Evolutionary conservation across 768 basidiomycete species (phyloP), one percentile per base, ranked within the genome.

Genomic region (Sutorius australiensis): DNA sequence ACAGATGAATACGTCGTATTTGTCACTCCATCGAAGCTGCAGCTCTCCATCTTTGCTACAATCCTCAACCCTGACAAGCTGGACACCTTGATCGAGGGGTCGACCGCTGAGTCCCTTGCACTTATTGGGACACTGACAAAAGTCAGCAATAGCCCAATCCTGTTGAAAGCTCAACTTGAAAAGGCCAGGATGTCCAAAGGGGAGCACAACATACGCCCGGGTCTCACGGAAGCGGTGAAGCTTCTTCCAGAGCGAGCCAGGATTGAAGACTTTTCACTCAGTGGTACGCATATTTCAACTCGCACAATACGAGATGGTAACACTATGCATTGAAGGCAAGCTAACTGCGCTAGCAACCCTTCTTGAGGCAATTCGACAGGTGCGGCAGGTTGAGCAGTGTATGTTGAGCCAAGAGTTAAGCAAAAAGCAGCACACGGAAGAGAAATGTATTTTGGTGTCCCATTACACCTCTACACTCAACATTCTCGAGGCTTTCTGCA

Each of bases 1-100:
- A 8, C 57, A 98, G 95, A 90, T 65, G 97, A 99, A 83, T 98
- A 95, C 65, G 89, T 95, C n/a, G 85, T 98, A n/a, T 98, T 98
- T 67, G 78, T 97, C 30, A 84, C 85, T 6, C 95, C 97, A 0
- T 94, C 93, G 0, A 45, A 71, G n/a, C 72, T 97, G 16, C 95
- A 99, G 61, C 69, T 90, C 6, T 75, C 80, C 12, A 86, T 98
- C 61, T 92, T 94, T 62, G 73, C 76, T 10, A 83, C 78, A 39
- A 83, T 98, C 11, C 79, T 99, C 7, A 77, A 82, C 28, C 83
- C 86, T 0, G 82, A 84, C 46, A 82, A 82, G 53, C 68, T 94
- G 27, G 82, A 86, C 54, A 77, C 80, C 45, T 72, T 95, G 6
- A 79, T 87, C 27, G 78, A 85, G 58, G 81, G 83, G 46, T 82